Conservation (phyloP, 257 asterid genomes). For the Capsicum rhomboideum region DNA sequence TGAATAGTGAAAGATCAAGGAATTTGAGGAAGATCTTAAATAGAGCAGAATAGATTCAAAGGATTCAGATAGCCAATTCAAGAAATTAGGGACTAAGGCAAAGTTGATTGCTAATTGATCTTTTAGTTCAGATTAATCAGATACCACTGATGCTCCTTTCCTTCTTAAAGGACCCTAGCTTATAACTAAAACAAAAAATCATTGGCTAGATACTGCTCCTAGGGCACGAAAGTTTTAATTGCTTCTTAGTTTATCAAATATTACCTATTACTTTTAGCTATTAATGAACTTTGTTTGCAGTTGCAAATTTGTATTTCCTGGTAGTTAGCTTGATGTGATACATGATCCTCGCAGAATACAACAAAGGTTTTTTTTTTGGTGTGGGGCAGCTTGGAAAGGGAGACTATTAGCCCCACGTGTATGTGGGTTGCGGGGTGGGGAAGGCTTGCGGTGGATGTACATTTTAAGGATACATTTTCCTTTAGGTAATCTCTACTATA, state of each 20-base stretch:
- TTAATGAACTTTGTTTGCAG: neutral
- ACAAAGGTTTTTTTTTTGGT: neutral
- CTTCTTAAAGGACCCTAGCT: neutral
- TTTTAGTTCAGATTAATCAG: neutral
- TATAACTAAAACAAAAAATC: neutral
- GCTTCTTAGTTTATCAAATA: neutral
- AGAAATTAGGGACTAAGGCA: neutral
- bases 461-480: neutral
- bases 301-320: neutral
- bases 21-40: neutral
- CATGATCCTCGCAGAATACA: neutral
- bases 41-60: neutral
- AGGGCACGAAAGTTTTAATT: neutral
- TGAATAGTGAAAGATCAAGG: neutral
- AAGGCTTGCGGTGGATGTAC: neutral
- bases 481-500: neutral
- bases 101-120: neutral
- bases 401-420: neutral
- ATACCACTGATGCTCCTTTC: neutral
- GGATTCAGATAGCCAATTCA: neutral
- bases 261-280: neutral
- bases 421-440: neutral
- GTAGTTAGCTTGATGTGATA: neutral
- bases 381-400: neutral
- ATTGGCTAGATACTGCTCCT: neutral